Percentiles rank a stretch among this genome's conserved stretches.
Conservation (phyloP, 179 eudicot genomes). For the Patellifolia procumbens region DNA sequence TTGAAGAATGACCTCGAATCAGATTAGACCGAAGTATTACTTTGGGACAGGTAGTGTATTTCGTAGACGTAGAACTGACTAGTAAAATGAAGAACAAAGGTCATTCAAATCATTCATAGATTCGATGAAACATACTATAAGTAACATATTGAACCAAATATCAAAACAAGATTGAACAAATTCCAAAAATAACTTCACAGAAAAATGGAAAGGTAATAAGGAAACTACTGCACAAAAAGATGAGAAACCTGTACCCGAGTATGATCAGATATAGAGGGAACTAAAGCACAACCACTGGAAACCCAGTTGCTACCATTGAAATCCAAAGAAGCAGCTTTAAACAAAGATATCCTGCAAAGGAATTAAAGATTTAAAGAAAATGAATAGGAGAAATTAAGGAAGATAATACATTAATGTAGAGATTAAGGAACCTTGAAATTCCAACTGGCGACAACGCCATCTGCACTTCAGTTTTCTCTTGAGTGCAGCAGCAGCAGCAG, state of each 20-base stretch:
- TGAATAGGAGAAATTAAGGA: neutral
- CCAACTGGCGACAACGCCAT: constrained; percentile 42
- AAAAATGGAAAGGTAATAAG: neutral
- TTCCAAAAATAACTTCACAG: neutral
- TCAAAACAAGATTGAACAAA: neutral
- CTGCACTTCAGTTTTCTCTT: constrained; percentile 15
- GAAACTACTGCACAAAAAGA: neutral
- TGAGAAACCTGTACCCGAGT: constrained; percentile 23
- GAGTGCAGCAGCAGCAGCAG: constrained; percentile 4
- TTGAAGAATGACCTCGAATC: too few species aligned
- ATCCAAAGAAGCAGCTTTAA: constrained; percentile 27
- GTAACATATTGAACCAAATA: neutral
- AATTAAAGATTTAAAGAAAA: neutral
- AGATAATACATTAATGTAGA: neutral
- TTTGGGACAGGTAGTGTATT: too few species aligned
- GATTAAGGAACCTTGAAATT: constrained; percentile 33
- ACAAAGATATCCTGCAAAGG: constrained; percentile 31
- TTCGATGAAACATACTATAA: constrained; percentile 1
- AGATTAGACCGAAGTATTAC: too few species aligned
- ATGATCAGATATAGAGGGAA: constrained; percentile 32
- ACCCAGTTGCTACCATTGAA: constrained; percentile 37
- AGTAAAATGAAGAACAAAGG: neutral
- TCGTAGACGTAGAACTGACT: neutral
- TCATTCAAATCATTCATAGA: neutral
- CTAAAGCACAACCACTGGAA: constrained; percentile 29